Conservation (phyloP, 139 green algal genomes). For the Chlamydomonas schloesseri region DNA sequence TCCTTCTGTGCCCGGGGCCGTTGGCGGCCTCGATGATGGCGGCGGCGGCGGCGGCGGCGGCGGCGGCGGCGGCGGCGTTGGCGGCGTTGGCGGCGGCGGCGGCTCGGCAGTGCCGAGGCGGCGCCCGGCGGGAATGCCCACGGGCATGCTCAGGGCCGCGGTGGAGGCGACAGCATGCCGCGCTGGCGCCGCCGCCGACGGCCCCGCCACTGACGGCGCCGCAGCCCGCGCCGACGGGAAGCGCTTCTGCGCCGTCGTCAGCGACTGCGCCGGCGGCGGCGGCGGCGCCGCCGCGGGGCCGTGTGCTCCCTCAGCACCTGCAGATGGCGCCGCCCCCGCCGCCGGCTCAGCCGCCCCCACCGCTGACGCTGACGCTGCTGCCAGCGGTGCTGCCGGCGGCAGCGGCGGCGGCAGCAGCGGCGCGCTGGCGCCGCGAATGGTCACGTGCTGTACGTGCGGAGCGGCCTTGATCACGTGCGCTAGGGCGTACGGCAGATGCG, state of each 20-base stretch:
- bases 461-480: slow-evolving; percentile 3
- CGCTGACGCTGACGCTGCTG: too few species aligned
- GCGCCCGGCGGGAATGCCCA: too few species aligned
- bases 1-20: too few species aligned
- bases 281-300: too few species aligned
- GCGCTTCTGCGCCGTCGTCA: slow-evolving; percentile 11
- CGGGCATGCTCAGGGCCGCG: too few species aligned
- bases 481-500: background rate
- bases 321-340: background rate
- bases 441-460: background rate
- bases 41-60: too few species aligned
- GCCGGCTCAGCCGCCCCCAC: background rate
- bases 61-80: background rate
- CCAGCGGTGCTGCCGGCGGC: background rate
- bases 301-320: background rate
- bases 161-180: too few species aligned
- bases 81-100: too few species aligned
- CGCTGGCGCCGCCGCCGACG: too few species aligned
- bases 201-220: too few species aligned
- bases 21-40: too few species aligned
- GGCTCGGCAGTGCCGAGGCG: too few species aligned
- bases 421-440: background rate
- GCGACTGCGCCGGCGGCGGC: background rate
- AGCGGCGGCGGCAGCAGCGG: slow-evolving; percentile 11
- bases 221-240: slow-evolving; percentile 5